Evolutionary conservation across 2,329 filamentous ascomycete species (phyloP), one percentile per base, ranked within the genome.

Genomic region (Fusarium sp.): DNA sequence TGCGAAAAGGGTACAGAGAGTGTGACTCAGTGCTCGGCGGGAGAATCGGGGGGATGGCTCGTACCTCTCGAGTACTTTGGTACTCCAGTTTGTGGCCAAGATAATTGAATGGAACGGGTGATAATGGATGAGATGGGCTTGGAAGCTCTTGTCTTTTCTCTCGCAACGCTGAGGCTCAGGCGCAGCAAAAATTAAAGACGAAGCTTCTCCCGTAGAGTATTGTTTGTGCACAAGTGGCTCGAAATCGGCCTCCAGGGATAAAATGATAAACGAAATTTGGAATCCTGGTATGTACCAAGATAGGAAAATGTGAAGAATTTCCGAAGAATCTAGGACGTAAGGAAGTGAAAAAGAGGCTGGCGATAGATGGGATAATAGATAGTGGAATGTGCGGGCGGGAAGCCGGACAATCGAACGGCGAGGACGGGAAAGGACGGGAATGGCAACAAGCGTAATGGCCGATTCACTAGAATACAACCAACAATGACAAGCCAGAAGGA

Each of bases 391-490:
- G 61, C 62, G 59, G 71, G 53, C 75, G 69, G 74, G 69, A 77
- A 56, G 69, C 74, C 76, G 69, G 74, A 69, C 71, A 65, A 64
- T 75, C 64, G 60, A 66, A 58, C 71, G 67, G 67, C 71, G 65
- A 77, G 58, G 49, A 58, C 76, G 76, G 76, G 74, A 78, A 75
- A 67, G 67, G 69, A 73, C 76, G 76, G 76, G 69, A 78, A 73
- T 57, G 67, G 69, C 59, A 49, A 67, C 57, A 73, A 75, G 70
- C 70, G 66, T 60, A 74, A 64, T 69, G 72, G 67, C 66, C 58
- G 66, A 67, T 71, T 72, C 61, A 70, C 60, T 66, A 38, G 59
- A 72, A 66, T 59, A 62, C 62, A 60, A 43, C 73, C 60, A 73
- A 69, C 49, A 61, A 59, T 11, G 54, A 57, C 47, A 52, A 44